Base-by-base conservation (phyloP, 192 early-diverging fungal genomes). In the Gamsiella multidivaricata region DNA sequence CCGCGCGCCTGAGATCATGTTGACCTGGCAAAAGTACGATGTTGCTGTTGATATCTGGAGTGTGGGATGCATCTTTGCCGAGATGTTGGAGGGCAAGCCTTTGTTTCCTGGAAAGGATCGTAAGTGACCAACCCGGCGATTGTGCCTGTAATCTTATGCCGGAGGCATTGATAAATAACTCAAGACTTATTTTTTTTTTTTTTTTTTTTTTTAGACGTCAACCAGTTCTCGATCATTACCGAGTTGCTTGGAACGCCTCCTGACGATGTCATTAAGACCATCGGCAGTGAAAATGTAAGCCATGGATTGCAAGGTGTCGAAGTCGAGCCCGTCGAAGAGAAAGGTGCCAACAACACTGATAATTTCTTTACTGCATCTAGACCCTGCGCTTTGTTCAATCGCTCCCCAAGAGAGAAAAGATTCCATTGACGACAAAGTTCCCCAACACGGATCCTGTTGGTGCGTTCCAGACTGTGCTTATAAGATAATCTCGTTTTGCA, bases 1-100 rank as follows among this genome's bases (percentile, higher is more conserved):
- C 76, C 91, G 97, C 64, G 96, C 97, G 12, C 97, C 97, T 33
- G 97, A 99, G 64, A 97, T 99, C 71, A 97, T 99, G 96, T 83
- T 99, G 50, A 95, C 95, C 34, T 97, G 95, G 92, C 95, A 97
- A 80, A 95, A 94, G 66, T 99, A 99, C 83, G 95, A 96, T 51
- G 93, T 96, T 45, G 96, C 94, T 18, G 95, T 97, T 9, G 96
- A 97, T 78, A 93, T 97, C 61, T 97, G 96, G 96, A 94, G 93
- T 85, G 85, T 91, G 2, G 96, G 96, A 32, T 97, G 96, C 81
- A 97, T 97, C 61, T 92, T 97, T 64, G 94, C 92, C 55, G 96
- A 98, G 82, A 96, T 98, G 95, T 81, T 98, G n/a, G 94, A 95
- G 80, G 94, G 93, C 65, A 96, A 91, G 68, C 94, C 96, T 37